Conservation (phyloP, 192 early-diverging fungal genomes). For the Dimargaris cristalligena region DNA sequence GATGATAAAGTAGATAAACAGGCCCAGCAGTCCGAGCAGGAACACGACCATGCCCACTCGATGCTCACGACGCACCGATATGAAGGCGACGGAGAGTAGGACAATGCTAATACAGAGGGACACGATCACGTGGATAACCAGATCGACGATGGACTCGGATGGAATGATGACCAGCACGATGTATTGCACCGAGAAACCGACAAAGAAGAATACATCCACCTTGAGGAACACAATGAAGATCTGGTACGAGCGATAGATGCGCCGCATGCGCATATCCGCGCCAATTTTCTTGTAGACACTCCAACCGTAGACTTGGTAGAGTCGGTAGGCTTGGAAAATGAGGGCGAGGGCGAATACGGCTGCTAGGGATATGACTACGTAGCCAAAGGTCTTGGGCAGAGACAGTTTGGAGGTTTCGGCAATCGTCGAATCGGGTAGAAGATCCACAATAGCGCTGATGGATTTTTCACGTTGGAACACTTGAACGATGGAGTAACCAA, state of each 20-base stretch:
- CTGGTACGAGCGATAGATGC: slow-evolving; percentile 25
- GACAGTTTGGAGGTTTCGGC: no score
- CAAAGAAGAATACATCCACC: slow-evolving; percentile 20
- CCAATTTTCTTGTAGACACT: slow-evolving; percentile 26
- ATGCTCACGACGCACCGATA: slow-evolving; percentile 19
- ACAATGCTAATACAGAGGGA: slow-evolving; percentile 11
- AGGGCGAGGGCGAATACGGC: slow-evolving; percentile 29
- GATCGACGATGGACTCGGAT: slow-evolving; percentile 12
- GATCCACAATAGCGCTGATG: neutral
- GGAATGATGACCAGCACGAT: slow-evolving; percentile 31
- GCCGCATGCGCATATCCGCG: slow-evolving; percentile 24
- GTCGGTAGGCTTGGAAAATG: slow-evolving; percentile 33
- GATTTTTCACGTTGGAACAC: neutral
- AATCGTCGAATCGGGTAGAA: neutral
- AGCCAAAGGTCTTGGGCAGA: neutral
- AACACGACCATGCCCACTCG: slow-evolving; percentile 20
- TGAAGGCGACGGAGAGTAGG: slow-evolving; percentile 14
- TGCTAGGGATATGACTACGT: slow-evolving; percentile 37
- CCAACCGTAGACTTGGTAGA: slow-evolving; percentile 30
- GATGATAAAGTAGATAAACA: slow-evolving; percentile 20
- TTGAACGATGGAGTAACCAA: neutral
- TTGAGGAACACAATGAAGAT: slow-evolving; percentile 18
- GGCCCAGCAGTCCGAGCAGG: slow-evolving; percentile 8
- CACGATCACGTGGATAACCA: slow-evolving; percentile 16
- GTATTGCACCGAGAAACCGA: slow-evolving; percentile 28